These are phyloP conservation scores for Colletotrichum theobromicola DNA, from an alignment of 2,329 filamentous ascomycete species.

Conservation along the genomic window DNA sequence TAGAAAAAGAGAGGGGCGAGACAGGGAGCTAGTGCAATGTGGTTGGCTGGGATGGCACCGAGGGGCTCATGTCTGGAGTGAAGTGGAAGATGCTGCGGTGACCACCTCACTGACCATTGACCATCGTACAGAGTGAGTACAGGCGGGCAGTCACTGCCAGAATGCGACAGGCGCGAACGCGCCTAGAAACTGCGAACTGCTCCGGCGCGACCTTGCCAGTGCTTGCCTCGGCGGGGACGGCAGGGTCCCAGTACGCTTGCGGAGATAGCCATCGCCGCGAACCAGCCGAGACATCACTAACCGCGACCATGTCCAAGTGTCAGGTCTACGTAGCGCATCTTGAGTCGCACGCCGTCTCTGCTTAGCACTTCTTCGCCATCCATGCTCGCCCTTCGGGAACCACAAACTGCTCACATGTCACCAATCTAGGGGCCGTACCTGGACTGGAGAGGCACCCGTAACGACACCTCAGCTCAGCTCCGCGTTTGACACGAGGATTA, in stretches of 20 bases:
- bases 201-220: not conserved
- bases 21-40: not conserved
- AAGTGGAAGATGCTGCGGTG: not conserved
- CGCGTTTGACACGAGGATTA: not conserved
- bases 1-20: constrained; percentile 5
- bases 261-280: constrained; percentile 7
- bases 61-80: not conserved
- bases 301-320: constrained; percentile 16
- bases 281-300: constrained; percentile 16
- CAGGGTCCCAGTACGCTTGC: constrained; percentile 9
- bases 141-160: not conserved
- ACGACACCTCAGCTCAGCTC: constrained; percentile 8
- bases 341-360: constrained; percentile 10
- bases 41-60: constrained; percentile 14
- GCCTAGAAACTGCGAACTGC: not conserved
- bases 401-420: constrained; percentile 21
- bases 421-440: not conserved
- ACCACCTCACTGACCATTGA: not conserved
- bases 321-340: not conserved
- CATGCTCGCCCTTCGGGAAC: not conserved
- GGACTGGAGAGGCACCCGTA: not conserved
- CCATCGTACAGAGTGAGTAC: not conserved
- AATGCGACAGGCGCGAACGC: too few species aligned
- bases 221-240: not conserved
- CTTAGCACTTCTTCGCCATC: constrained; percentile 9